Evolutionary conservation across 768 basidiomycete genomes (phyloP), one percentile per base, ranked within the genome.

Genomic region (Leccinum sublutescens): DNA sequence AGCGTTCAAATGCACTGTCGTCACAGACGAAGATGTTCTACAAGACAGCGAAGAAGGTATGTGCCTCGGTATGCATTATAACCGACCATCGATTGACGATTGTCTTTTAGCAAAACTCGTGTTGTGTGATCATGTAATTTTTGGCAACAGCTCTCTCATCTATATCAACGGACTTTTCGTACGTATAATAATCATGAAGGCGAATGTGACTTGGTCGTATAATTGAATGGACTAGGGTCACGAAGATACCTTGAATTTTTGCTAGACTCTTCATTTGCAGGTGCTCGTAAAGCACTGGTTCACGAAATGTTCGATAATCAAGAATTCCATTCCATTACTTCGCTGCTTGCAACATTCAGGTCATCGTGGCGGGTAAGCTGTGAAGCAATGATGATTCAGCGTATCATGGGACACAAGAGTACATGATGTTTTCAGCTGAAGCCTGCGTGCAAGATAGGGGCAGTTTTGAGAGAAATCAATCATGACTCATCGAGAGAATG

Each of bases 41-140:
- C 80, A 97, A 98, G 88, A 97, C 95, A 8, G 94, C 96, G 2
- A 98, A 98, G 89, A 96, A 95, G 89, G 95, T 94, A 56, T 54
- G 82, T 68, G 3, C 11, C 19, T 52, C 19, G 19, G 10, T 25
- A 14, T 49, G 5, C 14, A 29, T 54, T 31, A 51, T 59, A 17
- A 25, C 55, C 23, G 59, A 19, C 23, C 38, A 38, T 7, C 27
- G 43, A 50, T 62, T 67, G 56, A 69, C 58, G 15, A 40, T 43
- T 4, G 47, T 49, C 17, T n/a, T 57, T 36, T 71, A 95, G 92
- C 93, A 96, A 92, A 97, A 97, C 76, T 90, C 91, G 25, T 98
- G 95, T 77, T 97, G 95, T 71, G 80, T 91, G 61, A 78, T 96
- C 74, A 90, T 91, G 89, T 91, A 78, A 64, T 57, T n/a, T 40